Conservation (phyloP, 2,329 filamentous ascomycete genomes). For the Ophiosphaerella narmari region DNA sequence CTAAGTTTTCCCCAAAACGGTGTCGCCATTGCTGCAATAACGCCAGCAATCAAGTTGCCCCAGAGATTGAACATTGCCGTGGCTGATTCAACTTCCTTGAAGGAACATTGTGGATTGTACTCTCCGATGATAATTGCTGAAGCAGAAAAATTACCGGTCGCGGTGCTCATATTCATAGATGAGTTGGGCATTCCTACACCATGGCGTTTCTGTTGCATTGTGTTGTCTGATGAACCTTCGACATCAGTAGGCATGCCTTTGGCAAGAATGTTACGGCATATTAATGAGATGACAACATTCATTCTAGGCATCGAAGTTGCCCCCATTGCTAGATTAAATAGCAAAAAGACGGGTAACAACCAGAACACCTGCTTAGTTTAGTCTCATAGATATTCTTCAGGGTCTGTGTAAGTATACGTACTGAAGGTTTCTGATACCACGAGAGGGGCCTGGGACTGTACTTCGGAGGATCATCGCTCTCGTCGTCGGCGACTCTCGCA, state of each 20-base stretch:
- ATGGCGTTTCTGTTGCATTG: neutral
- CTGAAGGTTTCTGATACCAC: neutral
- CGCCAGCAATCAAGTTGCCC: neutral
- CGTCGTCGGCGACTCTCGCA: neutral
- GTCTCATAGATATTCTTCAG: neutral
- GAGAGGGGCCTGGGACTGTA: neutral
- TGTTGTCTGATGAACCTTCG: neutral
- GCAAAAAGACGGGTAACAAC: neutral
- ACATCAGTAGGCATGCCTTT: neutral
- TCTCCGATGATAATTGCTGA: neutral
- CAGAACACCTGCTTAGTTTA: neutral
- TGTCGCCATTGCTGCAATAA: neutral
- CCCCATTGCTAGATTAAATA: neutral
- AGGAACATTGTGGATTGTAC: neutral
- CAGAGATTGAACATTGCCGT: neutral
- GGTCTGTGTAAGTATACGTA: neutral
- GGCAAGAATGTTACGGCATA: neutral
- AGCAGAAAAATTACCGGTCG: neutral
- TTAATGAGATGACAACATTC: neutral
- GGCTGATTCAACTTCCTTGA: neutral
- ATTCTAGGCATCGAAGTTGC: neutral
- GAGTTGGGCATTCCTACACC: neutral
- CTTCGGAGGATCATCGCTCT: neutral
- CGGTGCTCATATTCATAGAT: neutral
- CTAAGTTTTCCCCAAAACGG: neutral